Percentiles rank a stretch among this genome's conserved stretches.
These are phyloP conservation scores for Triangularia verruculosa DNA, from an alignment of 2,329 filamentous ascomycete species.

Conservation along the genomic window DNA sequence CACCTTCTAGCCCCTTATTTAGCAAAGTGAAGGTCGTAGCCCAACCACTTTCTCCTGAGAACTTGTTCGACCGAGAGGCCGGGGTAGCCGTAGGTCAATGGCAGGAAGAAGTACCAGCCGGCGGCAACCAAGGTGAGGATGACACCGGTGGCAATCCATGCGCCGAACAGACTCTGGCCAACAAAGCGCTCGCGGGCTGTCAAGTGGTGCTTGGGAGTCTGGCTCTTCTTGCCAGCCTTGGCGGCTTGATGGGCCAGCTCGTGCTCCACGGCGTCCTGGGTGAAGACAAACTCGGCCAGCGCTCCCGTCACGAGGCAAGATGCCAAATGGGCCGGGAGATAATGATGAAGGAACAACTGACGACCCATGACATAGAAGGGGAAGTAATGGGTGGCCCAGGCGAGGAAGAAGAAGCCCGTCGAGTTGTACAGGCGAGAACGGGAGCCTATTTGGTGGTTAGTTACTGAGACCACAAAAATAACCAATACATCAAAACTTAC, in stretches of 20 bases:
- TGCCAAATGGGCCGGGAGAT: slow-evolving; percentile 89
- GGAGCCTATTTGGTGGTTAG: slow-evolving; percentile 59
- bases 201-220: slow-evolving; percentile 55
- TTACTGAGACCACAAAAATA: neutral
- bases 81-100: slow-evolving; percentile 91
- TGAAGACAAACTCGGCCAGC: slow-evolving; percentile 94
- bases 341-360: slow-evolving; percentile 97
- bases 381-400: slow-evolving; percentile 96
- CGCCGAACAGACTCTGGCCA: slow-evolving; percentile 69
- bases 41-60: slow-evolving; percentile 85
- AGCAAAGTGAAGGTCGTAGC: slow-evolving; percentile 96
- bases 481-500: slow-evolving; percentile 58
- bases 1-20: slow-evolving; percentile 59
- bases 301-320: slow-evolving; percentile 87
- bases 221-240: slow-evolving; percentile 46
- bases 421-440: slow-evolving; percentile 96
- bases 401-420: slow-evolving; percentile 97
- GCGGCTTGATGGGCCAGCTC: slow-evolving; percentile 45
- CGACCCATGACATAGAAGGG: slow-evolving; percentile 98
- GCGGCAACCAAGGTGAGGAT: slow-evolving; percentile 67
- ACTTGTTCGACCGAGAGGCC: slow-evolving; percentile 79
- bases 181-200: slow-evolving; percentile 80
- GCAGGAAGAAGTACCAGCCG: slow-evolving; percentile 90
- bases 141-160: slow-evolving; percentile 74
- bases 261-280: slow-evolving; percentile 70